These are phyloP conservation scores for Malania oleifera DNA, from an alignment of 164 flowering plant genomes.

Conservation along the genomic window DNA sequence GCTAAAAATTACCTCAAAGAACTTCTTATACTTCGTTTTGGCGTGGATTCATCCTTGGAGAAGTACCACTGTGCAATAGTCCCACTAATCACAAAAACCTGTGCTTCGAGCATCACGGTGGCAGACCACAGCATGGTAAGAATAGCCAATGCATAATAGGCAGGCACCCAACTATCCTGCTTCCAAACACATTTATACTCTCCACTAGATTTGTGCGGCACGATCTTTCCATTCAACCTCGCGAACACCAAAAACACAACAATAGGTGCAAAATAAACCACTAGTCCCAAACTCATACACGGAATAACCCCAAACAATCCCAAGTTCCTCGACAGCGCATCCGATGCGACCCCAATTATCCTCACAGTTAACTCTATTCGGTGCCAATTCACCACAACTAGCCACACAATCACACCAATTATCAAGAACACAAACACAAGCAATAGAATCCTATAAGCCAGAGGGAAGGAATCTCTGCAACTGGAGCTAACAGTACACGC, in stretches of 20 bases:
- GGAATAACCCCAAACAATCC: slow-evolving; percentile 72
- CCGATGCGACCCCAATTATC: slow-evolving; percentile 64
- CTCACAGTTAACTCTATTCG: slow-evolving; percentile 69
- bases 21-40: slow-evolving; percentile 57
- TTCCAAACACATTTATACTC: slow-evolving; percentile 78
- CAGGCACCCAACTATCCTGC: slow-evolving; percentile 92
- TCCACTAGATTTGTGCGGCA: slow-evolving; percentile 37
- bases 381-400: slow-evolving; percentile 74
- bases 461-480: slow-evolving; percentile 59
- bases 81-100: slow-evolving; percentile 75
- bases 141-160: slow-evolving; percentile 77
- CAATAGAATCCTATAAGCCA: slow-evolving; percentile 61
- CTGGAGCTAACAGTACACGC: slow-evolving; percentile 66
- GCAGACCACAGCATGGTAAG: slow-evolving; percentile 88
- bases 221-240: slow-evolving; percentile 69
- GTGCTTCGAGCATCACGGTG: slow-evolving; percentile 62
- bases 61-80: slow-evolving; percentile 94
- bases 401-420: slow-evolving; percentile 75
- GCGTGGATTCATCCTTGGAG: slow-evolving; percentile 52
- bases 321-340: slow-evolving; percentile 65
- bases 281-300: slow-evolving; percentile 45
- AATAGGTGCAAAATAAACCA: slow-evolving; percentile 65
- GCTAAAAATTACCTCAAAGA: slow-evolving; percentile 61
- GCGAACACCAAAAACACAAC: slow-evolving; percentile 84
- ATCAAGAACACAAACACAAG: slow-evolving; percentile 65